These are phyloP conservation scores for Chalara sp. DNA, from an alignment of 2,329 filamentous ascomycete genomes.

Conservation along the genomic window DNA sequence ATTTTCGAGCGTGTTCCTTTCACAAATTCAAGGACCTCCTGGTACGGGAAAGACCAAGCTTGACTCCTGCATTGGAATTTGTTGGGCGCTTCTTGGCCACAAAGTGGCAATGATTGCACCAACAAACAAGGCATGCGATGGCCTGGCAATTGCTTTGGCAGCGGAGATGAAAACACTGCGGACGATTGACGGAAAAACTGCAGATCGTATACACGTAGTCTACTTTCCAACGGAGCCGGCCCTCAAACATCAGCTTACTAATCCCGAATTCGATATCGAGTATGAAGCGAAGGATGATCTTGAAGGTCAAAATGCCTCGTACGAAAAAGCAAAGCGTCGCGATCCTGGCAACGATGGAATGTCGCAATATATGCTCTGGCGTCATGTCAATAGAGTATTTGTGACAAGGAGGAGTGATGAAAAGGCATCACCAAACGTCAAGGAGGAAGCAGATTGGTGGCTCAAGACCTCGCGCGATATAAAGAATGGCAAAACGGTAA, in stretches of 20 bases:
- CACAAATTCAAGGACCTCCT: constrained; percentile 6
- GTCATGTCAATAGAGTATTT: neutral
- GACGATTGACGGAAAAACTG: neutral
- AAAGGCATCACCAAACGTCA: neutral
- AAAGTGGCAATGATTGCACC: constrained; percentile 2
- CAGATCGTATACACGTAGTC: neutral
- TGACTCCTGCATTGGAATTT: neutral
- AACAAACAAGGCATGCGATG: constrained; percentile 3
- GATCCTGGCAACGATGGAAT: no score
- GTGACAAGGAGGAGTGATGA: neutral
- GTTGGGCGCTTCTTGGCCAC: neutral
- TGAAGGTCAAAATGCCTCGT: neutral
- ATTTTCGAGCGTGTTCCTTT: constrained; percentile 3
- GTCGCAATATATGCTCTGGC: neutral
- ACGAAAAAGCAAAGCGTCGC: neutral
- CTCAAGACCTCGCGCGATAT: neutral
- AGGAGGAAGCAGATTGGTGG: neutral
- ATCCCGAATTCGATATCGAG: neutral
- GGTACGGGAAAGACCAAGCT: constrained; percentile 10
- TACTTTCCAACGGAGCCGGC: neutral
- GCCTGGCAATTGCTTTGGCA: no score
- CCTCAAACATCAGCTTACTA: neutral
- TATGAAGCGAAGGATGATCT: neutral
- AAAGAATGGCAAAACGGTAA: neutral
- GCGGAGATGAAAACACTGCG: neutral